Percentiles rank a stretch among this genome's conserved stretches.
phyloP scores from a whole-genome alignment of 2,329 filamentous ascomycete species.

The Chaetothyriales sp. region DNA sequence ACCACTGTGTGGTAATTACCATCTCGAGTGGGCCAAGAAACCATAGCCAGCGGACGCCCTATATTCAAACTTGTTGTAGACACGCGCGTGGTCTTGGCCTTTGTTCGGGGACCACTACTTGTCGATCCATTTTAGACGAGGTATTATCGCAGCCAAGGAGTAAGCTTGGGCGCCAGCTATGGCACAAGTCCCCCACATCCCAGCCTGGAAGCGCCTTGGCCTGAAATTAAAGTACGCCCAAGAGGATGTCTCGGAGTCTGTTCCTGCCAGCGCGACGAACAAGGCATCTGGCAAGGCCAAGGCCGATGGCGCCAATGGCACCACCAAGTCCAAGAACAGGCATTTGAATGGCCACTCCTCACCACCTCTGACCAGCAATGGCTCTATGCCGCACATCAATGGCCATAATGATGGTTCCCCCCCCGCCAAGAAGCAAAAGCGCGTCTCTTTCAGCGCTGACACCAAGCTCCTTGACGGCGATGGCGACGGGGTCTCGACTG shows the following conservation, averaged over 20 bases:
- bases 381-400: constrained; percentile 1
- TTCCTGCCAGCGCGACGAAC: background rate
- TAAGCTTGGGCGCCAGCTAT: constrained; percentile 1
- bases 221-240: constrained; percentile 45
- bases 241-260: constrained; percentile 14
- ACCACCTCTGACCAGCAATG: constrained; percentile 11
- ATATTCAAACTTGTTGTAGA: background rate
- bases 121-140: background rate
- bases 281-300: background rate
- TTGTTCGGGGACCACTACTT: background rate
- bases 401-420: background rate
- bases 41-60: no score
- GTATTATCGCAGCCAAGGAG: background rate
- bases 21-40: no score
- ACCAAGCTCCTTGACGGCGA: constrained; percentile 47
- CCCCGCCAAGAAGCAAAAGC: constrained; percentile 12
- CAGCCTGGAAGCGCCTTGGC: constrained; percentile 48
- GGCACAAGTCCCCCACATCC: constrained; percentile 22
- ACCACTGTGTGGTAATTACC: no score
- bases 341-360: background rate
- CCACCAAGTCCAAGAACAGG: background rate
- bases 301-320: background rate
- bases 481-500: constrained; percentile 23
- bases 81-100: no score
- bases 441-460: constrained; percentile 50